These are phyloP conservation scores for Fusarium hainanense DNA, from an alignment of 2,329 filamentous ascomycete species.

Conservation along the genomic window DNA sequence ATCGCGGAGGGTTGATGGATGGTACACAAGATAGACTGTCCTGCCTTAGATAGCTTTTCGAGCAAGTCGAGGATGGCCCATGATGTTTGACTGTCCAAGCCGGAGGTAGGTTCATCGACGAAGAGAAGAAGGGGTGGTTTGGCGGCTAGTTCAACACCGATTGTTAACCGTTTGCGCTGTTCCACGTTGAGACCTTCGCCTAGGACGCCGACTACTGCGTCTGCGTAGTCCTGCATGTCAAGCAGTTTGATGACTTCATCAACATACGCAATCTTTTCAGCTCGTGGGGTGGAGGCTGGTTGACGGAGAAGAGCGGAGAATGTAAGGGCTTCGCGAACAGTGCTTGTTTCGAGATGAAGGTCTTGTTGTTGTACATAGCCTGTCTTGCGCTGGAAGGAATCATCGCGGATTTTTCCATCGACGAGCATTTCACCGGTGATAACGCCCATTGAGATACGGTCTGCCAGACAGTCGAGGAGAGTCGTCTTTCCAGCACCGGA, in stretches of 20 bases:
- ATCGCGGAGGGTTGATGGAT: constrained; percentile 62
- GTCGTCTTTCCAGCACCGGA: constrained; percentile 70
- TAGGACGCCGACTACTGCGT: constrained; percentile 61
- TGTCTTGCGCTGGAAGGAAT: constrained; percentile 76
- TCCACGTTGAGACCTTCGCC: constrained; percentile 61
- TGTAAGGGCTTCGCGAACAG: constrained; percentile 57
- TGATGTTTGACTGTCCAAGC: constrained; percentile 70
- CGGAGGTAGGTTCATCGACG: constrained; percentile 65
- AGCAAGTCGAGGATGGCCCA: constrained; percentile 79
- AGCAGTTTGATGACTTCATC: constrained; percentile 66
- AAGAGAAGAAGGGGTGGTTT: constrained; percentile 62
- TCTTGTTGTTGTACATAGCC: constrained; percentile 79
- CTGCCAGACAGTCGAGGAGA: constrained; percentile 71
- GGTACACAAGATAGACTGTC: constrained; percentile 63
- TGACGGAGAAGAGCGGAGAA: constrained; percentile 60
- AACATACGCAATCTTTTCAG: constrained; percentile 64
- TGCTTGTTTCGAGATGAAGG: constrained; percentile 56
- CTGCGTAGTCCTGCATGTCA: constrained; percentile 66
- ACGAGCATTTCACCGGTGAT: constrained; percentile 77
- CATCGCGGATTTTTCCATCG: constrained; percentile 73
- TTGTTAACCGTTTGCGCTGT: constrained; percentile 63
- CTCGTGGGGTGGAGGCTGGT: constrained; percentile 54
- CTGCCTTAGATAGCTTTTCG: constrained; percentile 68
- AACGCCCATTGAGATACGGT: constrained; percentile 77
- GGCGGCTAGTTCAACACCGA: constrained; percentile 60